These are phyloP conservation scores for Davidsoniella eucalypti DNA, from an alignment of 2,329 filamentous ascomycete genomes.

Conservation along the genomic window DNA sequence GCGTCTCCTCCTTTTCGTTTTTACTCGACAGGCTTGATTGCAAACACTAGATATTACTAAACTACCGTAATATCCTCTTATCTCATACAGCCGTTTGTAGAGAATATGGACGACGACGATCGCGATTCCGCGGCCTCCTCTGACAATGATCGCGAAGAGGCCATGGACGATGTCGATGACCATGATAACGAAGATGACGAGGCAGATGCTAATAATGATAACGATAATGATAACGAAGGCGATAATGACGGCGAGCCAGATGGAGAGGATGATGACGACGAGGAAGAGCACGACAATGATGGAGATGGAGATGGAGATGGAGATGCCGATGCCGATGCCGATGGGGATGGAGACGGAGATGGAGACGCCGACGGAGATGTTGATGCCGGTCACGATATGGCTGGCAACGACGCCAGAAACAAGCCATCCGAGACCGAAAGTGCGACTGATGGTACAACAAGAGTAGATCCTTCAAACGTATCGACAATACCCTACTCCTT, in stretches of 20 bases:
- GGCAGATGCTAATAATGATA: constrained; percentile 22
- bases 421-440: not conserved
- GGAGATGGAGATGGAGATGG: constrained; percentile 21
- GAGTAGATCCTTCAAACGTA: not conserved
- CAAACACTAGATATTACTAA: too few relatives aligned
- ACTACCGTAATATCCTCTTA: not conserved
- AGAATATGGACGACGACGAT: constrained; percentile 10
- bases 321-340: constrained; percentile 18
- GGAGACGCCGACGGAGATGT: constrained; percentile 18
- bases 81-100: not conserved
- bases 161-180: constrained; percentile 36
- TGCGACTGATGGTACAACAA: not conserved
- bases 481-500: constrained; percentile 12
- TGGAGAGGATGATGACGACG: constrained; percentile 15
- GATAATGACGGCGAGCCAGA: constrained; percentile 29
- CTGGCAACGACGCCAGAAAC: constrained; percentile 2
- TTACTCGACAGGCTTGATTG: too few relatives aligned
- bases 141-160: constrained; percentile 35
- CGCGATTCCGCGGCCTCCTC: constrained; percentile 15
- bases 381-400: constrained; percentile 6
- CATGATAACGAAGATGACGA: constrained; percentile 22
- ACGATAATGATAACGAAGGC: constrained; percentile 28
- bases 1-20: too few relatives aligned
- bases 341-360: constrained; percentile 19
- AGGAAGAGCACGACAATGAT: constrained; percentile 18